phyloP scores from a whole-genome alignment of 805 yeast species.

The Teunomyces gatunensis region DNA sequence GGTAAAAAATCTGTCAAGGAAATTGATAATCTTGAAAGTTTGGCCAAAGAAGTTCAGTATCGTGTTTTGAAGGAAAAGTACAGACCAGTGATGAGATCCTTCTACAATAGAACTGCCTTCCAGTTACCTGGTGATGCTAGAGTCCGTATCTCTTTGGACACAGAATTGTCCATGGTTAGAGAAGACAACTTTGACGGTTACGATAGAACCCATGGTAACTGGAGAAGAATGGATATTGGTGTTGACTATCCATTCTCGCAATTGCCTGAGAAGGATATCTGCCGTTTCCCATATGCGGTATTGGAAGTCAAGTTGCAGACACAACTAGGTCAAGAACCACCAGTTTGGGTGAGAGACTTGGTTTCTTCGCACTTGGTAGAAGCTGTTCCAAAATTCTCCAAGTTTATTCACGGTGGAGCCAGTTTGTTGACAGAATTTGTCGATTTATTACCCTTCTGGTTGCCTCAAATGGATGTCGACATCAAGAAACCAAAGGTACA shows the following conservation, averaged over 20 bases:
- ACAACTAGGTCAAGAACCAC: constrained; percentile 98
- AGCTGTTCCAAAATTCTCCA: constrained; percentile 97
- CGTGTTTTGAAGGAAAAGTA: constrained; percentile 77
- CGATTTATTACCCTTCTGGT: constrained; percentile 91
- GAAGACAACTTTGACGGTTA: constrained; percentile 95
- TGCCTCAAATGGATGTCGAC: constrained; percentile 94
- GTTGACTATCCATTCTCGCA: constrained; percentile 94
- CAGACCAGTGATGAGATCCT: constrained; percentile 94
- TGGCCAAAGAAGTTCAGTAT: constrained; percentile 92
- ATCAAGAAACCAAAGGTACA: constrained; percentile 80
- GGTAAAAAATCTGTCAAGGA: constrained; percentile 86
- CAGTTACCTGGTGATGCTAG: constrained; percentile 99
- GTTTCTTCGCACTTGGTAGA: constrained; percentile 92
- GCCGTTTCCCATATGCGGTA: constrained; percentile 96
- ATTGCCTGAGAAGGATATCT: constrained; percentile 78
- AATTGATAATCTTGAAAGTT: constrained; percentile 85
- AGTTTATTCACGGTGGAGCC: constrained; percentile 96
- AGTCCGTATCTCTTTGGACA: constrained; percentile 96
- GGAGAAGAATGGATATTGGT: constrained; percentile 99
- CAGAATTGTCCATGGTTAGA: constrained; percentile 95
- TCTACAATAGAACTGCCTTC: constrained; percentile 97
- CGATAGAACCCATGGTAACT: constrained; percentile 86
- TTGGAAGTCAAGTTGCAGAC: constrained; percentile 96
- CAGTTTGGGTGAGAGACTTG: constrained; percentile 93
- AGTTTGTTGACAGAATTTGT: constrained; percentile 83